Evolutionary conservation across 306 rosid species (phyloP).

Genomic region (Quillaja saponaria): DNA sequence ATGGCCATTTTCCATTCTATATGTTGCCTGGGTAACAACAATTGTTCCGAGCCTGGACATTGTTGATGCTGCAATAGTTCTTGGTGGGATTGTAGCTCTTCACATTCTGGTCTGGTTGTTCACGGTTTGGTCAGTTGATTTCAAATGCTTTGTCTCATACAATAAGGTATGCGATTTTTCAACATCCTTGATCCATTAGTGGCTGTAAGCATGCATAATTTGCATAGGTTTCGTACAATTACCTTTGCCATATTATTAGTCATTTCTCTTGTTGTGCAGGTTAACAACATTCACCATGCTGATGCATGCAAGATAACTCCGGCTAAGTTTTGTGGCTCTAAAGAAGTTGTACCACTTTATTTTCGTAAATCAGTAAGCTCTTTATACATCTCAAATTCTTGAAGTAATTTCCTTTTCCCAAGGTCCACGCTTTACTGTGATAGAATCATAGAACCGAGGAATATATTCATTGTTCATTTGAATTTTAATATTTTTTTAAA

Average conservation of each 20-base stretch:
- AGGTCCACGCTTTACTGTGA: neutral
- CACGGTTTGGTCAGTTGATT: constrained; percentile 95
- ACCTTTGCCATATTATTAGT: neutral
- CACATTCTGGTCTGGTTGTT: constrained; percentile 81
- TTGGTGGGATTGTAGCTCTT: constrained; percentile 61
- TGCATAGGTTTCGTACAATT: neutral
- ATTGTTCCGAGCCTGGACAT: constrained; percentile 78
- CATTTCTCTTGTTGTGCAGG: constrained; percentile 48
- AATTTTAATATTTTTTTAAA: neutral
- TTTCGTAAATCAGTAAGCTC: constrained; percentile 59
- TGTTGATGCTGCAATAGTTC: constrained; percentile 66
- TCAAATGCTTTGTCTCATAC: constrained; percentile 74
- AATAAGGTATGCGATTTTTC: constrained; percentile 51
- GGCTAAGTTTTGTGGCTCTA: constrained; percentile 86
- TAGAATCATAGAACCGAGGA: neutral
- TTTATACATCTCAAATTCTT: neutral
- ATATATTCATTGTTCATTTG: neutral
- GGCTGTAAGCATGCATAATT: neutral
- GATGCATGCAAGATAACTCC: constrained; percentile 89
- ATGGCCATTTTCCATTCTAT: constrained; percentile 68
- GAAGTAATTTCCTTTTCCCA: constrained; percentile 4
- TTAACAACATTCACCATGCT: constrained; percentile 65
- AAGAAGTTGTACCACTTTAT: constrained; percentile 78
- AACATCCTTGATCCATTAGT: neutral
- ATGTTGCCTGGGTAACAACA: constrained; percentile 50